phyloP scores from a whole-genome alignment of 768 basidiomycete genomes.

The Mycena indigotica region DNA sequence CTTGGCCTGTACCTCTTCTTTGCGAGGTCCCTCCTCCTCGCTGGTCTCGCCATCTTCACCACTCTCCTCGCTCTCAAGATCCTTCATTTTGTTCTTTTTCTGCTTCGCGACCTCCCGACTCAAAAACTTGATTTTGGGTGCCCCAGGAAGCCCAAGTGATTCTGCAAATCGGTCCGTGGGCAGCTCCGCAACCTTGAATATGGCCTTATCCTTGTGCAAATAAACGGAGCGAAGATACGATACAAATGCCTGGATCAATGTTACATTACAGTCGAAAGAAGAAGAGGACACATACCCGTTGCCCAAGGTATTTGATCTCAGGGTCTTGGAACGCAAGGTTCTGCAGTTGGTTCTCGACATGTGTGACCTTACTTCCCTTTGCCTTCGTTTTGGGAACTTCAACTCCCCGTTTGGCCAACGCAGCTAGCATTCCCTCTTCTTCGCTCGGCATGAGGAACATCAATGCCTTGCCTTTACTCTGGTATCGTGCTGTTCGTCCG shows the following conservation, averaged over 20 bases:
- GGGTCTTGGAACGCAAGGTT: conserved; percentile 92
- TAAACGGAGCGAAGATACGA: conserved; percentile 93
- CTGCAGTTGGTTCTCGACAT: conserved; percentile 86
- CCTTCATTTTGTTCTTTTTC: conserved; percentile 73
- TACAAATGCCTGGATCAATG: conserved; percentile 74
- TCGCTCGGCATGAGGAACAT: conserved; percentile 87
- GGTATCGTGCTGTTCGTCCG: conserved; percentile 92
- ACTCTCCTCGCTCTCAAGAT: conserved; percentile 35
- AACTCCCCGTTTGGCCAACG: conserved; percentile 73
- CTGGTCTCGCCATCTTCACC: conserved; percentile 20
- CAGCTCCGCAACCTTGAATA: conserved; percentile 84
- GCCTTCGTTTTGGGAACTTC: conserved; percentile 82
- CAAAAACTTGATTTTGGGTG: conserved; percentile 93
- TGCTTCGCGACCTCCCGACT: conserved; percentile 65
- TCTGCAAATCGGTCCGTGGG: conserved; percentile 85
- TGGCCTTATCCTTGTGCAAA: conserved; percentile 89
- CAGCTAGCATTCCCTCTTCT: conserved; percentile 83
- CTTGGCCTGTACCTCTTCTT: conserved; percentile 34
- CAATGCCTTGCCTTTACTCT: conserved; percentile 84
- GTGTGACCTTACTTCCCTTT: conserved; percentile 81
- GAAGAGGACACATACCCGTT: conserved; percentile 62
- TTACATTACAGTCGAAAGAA: not conserved
- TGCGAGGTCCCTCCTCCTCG: conserved; percentile 25
- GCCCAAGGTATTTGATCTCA: conserved; percentile 95
- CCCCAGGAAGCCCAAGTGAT: conserved; percentile 89